Evolutionary conservation across 805 yeast species (phyloP), one percentile per base, ranked within the genome.

Genomic region (Wickerhamiella azymoides): DNA sequence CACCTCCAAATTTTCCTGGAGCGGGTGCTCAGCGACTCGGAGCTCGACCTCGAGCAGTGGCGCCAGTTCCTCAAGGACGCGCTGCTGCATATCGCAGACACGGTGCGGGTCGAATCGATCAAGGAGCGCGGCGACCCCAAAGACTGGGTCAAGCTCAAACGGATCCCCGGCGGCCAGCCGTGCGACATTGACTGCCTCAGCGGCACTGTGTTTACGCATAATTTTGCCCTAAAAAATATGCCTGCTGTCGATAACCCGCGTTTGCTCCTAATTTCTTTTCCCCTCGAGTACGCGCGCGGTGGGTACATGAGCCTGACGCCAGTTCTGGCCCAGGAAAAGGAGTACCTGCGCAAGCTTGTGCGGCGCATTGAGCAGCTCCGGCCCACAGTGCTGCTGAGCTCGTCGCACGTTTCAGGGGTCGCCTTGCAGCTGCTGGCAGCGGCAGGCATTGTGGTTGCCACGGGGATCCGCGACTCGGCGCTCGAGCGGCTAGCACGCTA

Each of bases 71-170:
- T 70, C 24, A n/a, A 21, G 24, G 39, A 42, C 3, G 19, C 37
- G 5, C 18, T 42, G 18, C 24, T 42, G 18, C 36, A 35, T 17
- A 26, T 42, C 8, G 30, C 39, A 13, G 45, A 42, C 17, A n/a
- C 26, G 13, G 21, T 36, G 3, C 30, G 40, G 11, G 14, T 32
- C 2, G 45, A 42, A 18, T 67, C 71, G 32, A 66, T 69, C 25
- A 81, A 84, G 4, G 89, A 81, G 50, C 79, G 80, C 2, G 70
- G 86, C 49, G 96, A 92, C 59, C 78, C 88, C 41, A 72, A 89
- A n/a, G 88, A 81, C 53, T 89, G 84, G 61, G 76, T 92, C 37
- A 92, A 93, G 57, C 70, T 92, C 39, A 93, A 92, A 58, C 71
- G 85, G 49, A 75, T 89, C 8, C 70, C 79, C 0, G 97, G 98